Evolutionary conservation across 106 monocot species (phyloP).

Genomic region (Apostasia shenzhenica): DNA sequence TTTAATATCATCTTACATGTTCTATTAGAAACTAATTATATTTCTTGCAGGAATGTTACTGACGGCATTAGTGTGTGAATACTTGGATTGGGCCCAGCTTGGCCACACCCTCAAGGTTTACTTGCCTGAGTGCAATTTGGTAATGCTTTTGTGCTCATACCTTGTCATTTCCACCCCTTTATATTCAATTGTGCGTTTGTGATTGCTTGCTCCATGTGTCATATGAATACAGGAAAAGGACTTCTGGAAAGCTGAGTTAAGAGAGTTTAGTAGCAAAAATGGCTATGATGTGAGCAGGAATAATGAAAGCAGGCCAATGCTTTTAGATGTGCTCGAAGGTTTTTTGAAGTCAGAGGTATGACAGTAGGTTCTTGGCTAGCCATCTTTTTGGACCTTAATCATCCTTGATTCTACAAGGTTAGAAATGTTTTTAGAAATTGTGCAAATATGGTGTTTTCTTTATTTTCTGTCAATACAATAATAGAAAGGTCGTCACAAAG

Average conservation of each 20-base stretch:
- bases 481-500: no score
- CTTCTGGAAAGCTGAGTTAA: slow-evolving; percentile 48
- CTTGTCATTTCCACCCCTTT: slow-evolving; percentile 7
- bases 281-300: slow-evolving; percentile 43
- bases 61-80: slow-evolving; percentile 49
- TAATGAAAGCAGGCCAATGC: slow-evolving; percentile 41
- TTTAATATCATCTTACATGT: no score
- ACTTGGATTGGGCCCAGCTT: slow-evolving; percentile 54
- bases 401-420: no score
- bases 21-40: background rate
- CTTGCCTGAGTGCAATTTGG: slow-evolving; percentile 59
- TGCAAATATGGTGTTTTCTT: no score
- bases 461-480: no score
- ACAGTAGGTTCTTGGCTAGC: background rate
- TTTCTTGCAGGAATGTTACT: slow-evolving; percentile 39
- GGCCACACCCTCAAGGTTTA: slow-evolving; percentile 56
- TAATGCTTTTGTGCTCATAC: slow-evolving; percentile 13
- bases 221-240: slow-evolving; percentile 40
- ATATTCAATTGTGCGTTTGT: no score
- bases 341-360: slow-evolving; percentile 58
- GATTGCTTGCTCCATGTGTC: background rate
- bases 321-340: slow-evolving; percentile 67
- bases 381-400: background rate
- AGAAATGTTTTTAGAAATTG: no score
- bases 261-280: slow-evolving; percentile 54